Percentiles rank a stretch among this genome's conserved stretches.
These are phyloP conservation scores for Jaltomata sinuosa DNA, from an alignment of 257 asterid genomes.

Conservation along the genomic window DNA sequence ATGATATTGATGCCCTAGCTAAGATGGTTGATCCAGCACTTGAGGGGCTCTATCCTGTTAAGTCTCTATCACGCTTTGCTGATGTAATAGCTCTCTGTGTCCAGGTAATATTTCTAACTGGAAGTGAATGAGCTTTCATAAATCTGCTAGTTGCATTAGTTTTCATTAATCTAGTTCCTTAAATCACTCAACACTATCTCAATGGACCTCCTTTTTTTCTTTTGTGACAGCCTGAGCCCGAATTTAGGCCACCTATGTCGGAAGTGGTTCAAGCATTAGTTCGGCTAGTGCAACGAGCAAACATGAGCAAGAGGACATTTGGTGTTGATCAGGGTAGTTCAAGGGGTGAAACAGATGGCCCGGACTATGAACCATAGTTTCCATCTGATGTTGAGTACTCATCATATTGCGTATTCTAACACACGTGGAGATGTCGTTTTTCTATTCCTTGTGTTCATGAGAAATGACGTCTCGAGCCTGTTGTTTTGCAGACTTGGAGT, in stretches of 20 bases:
- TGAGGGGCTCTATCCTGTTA: conserved; percentile 81
- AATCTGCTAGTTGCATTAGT: not conserved
- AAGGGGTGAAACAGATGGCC: conserved; percentile 37
- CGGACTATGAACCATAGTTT: conserved; percentile 18
- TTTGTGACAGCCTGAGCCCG: conserved; percentile 79
- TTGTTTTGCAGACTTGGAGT: not conserved
- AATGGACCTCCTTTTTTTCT: not conserved
- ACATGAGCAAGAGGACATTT: conserved; percentile 93
- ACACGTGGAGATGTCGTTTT: not conserved
- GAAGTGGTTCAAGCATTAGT: conserved; percentile 95
- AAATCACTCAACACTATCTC: not conserved
- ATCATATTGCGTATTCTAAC: not conserved
- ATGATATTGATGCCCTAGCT: conserved; percentile 82
- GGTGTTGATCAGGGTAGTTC: conserved; percentile 56
- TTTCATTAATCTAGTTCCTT: not conserved
- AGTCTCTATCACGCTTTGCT: conserved; percentile 90
- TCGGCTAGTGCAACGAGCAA: conserved; percentile 87
- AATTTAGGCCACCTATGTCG: conserved; percentile 96
- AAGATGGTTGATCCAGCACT: conserved; percentile 98
- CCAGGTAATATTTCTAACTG: conserved; percentile 44
- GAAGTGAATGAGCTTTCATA: not conserved
- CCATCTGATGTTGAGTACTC: not conserved
- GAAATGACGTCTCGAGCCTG: not conserved
- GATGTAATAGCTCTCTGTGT: conserved; percentile 95
- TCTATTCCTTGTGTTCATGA: not conserved